Conservation (phyloP, 768 basidiomycete genomes). For the Russula vinacea region DNA sequence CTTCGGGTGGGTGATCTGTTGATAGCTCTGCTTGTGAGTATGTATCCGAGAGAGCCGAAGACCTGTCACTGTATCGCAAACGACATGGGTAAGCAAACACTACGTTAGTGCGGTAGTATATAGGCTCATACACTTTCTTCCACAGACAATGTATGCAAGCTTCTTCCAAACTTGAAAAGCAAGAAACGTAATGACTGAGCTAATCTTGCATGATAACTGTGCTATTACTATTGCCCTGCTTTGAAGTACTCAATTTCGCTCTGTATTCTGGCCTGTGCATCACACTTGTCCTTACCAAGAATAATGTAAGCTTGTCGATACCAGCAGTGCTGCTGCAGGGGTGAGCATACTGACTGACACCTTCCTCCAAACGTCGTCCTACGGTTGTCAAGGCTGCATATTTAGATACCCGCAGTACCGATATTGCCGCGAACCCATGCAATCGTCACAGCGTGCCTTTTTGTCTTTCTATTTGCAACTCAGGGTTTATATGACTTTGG, state of each 20-base stretch:
- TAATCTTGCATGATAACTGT: slow-evolving; percentile 13
- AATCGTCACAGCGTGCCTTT: slow-evolving; percentile 23
- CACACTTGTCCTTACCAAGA: background rate
- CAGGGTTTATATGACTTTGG: slow-evolving; percentile 24
- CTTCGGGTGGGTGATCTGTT: slow-evolving; percentile 7
- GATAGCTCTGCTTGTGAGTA: slow-evolving; percentile 5
- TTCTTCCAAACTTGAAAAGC: background rate
- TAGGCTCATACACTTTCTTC: background rate
- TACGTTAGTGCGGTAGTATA: background rate
- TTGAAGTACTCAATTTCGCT: slow-evolving; percentile 6
- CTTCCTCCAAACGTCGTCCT: background rate
- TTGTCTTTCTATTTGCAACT: slow-evolving; percentile 6
- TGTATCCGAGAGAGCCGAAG: slow-evolving; percentile 9
- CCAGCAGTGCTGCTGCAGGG: too few species aligned
- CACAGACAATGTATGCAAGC: slow-evolving; percentile 13
- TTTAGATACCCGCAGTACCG: slow-evolving; percentile 13
- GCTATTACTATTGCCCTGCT: background rate
- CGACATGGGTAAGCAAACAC: slow-evolving; percentile 9
- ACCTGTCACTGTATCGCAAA: background rate
- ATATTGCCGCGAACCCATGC: slow-evolving; percentile 21
- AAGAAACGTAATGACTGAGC: background rate
- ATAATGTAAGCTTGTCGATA: background rate
- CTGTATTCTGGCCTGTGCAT: slow-evolving; percentile 4
- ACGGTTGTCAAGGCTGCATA: slow-evolving; percentile 10
- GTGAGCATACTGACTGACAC: too few species aligned